phyloP scores from a whole-genome alignment of 1,139 yeast genomes.

The Petasospora rhodanensis region DNA sequence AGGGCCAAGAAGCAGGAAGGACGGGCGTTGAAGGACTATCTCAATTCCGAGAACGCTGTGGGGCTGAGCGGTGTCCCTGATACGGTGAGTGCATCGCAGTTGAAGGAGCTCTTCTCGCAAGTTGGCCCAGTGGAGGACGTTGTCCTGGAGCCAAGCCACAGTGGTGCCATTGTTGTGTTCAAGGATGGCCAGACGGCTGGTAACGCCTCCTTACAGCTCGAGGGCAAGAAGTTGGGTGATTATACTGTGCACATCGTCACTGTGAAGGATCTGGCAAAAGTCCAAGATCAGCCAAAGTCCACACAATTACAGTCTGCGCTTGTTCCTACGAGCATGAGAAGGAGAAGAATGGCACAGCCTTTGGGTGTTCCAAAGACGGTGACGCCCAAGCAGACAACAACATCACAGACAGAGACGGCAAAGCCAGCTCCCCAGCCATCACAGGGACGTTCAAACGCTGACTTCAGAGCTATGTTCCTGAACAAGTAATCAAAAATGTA shows the following conservation, averaged over 20 bases:
- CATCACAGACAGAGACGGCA: too few species aligned
- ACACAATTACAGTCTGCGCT: too few species aligned
- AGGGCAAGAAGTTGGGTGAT: constrained; percentile 38
- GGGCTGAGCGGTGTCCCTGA: constrained; percentile 44
- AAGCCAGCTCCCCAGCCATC: constrained; percentile 2
- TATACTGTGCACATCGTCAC: constrained; percentile 35
- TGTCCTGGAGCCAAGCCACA: constrained; percentile 42
- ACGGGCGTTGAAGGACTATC: constrained; percentile 24
- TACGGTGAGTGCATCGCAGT: constrained; percentile 40
- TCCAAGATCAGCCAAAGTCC: background rate
- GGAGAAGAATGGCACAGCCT: too few species aligned
- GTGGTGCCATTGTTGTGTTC: constrained; percentile 54
- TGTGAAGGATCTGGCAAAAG: constrained; percentile 30
- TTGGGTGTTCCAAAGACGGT: too few species aligned
- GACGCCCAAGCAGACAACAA: too few species aligned
- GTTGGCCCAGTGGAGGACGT: constrained; percentile 40
- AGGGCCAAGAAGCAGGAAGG: constrained; percentile 27
- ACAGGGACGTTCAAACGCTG: constrained; percentile 31
- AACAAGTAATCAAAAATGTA: constrained; percentile 17
- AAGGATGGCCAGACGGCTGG: constrained; percentile 48
- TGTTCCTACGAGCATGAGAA: too few species aligned
- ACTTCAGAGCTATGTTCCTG: constrained; percentile 36
- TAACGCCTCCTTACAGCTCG: constrained; percentile 46
- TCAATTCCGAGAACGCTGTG: constrained; percentile 30
- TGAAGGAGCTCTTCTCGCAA: constrained; percentile 32